A percentile compares a stretch with the other conserved stretches of the same genome.
These are phyloP conservation scores for Sporothrix brasiliensis DNA, from an alignment of 2,329 filamentous ascomycete species.

Conservation along the genomic window DNA sequence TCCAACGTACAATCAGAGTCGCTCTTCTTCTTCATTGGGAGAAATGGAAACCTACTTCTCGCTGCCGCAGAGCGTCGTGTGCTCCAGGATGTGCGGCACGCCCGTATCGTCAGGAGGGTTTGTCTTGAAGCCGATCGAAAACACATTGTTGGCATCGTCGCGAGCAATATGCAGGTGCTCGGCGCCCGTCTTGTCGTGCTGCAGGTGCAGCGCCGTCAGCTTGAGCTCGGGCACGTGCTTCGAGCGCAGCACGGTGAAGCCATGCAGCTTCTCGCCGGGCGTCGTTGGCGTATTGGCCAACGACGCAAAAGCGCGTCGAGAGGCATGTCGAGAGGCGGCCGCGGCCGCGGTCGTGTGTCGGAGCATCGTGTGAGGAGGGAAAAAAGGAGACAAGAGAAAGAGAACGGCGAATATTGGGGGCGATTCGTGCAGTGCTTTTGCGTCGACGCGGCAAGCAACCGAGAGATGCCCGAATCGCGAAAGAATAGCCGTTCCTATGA, in stretches of 20 bases:
- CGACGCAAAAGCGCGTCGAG: constrained; percentile 33
- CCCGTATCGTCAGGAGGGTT: constrained; percentile 96
- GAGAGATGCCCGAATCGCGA: not conserved
- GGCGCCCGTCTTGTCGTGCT: constrained; percentile 92
- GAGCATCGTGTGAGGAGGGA: constrained; percentile 27
- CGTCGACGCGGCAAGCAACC: not conserved
- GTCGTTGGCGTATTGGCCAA: constrained; percentile 69
- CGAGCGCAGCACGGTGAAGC: constrained; percentile 84
- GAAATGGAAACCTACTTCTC: constrained; percentile 66
- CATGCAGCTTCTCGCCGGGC: constrained; percentile 83
- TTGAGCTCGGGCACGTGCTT: constrained; percentile 95
- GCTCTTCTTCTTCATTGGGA: not conserved
- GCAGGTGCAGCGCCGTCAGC: constrained; percentile 84
- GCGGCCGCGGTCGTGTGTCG: constrained; percentile 25
- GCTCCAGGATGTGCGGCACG: constrained; percentile 94
- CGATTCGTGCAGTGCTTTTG: not conserved
- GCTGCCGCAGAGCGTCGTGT: constrained; percentile 94
- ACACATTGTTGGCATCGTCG: constrained; percentile 98
- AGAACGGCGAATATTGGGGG: too few relatives aligned
- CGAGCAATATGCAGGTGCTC: constrained; percentile 94
- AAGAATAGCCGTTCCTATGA: constrained; percentile 9
- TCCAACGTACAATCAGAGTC: not conserved
- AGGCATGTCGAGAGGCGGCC: constrained; percentile 22
- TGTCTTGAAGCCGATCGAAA: constrained; percentile 98
- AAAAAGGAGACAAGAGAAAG: not conserved